These are phyloP conservation scores for Tulasnella sp. DNA, from an alignment of 768 basidiomycete species.

Conservation along the genomic window DNA sequence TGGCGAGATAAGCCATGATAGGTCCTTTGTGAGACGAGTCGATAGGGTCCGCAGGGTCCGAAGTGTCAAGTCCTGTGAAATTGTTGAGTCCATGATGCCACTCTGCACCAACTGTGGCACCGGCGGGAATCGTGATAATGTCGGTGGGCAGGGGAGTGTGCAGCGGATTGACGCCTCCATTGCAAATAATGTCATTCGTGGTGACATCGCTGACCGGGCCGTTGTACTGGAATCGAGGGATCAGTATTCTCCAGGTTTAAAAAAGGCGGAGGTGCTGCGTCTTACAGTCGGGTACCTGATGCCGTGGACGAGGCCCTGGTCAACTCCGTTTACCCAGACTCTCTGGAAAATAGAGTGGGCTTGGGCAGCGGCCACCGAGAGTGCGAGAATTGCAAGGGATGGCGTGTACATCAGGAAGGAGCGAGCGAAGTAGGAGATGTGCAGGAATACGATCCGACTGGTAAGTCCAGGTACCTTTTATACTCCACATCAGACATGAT, in stretches of 20 bases:
- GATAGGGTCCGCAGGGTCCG: slow-evolving; percentile 38
- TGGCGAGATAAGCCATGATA: slow-evolving; percentile 36
- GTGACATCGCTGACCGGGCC: slow-evolving; percentile 43
- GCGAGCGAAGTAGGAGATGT: background rate
- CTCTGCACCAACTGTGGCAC: slow-evolving; percentile 41
- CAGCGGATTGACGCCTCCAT: slow-evolving; percentile 45
- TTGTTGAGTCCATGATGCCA: slow-evolving; percentile 37
- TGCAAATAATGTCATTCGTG: slow-evolving; percentile 45
- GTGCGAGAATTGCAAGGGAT: background rate
- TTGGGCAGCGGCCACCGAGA: background rate
- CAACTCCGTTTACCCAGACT: slow-evolving; percentile 5
- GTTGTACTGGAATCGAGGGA: slow-evolving; percentile 19
- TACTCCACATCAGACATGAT: background rate
- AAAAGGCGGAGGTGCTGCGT: background rate
- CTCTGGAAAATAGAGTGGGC: slow-evolving; percentile 7
- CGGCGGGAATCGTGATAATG: slow-evolving; percentile 41
- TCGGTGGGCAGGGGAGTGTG: slow-evolving; percentile 21
- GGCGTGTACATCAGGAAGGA: background rate
- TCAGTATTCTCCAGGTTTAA: background rate
- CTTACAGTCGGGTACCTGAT: slow-evolving; percentile 19
- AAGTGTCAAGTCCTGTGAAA: background rate
- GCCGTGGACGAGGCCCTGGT: slow-evolving; percentile 7
- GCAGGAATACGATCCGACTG: background rate
- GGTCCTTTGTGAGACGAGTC: slow-evolving; percentile 29
- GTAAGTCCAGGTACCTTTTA: background rate